Base-by-base conservation (phyloP, 306 rosid genomes). In the Alnus rubra region DNA sequence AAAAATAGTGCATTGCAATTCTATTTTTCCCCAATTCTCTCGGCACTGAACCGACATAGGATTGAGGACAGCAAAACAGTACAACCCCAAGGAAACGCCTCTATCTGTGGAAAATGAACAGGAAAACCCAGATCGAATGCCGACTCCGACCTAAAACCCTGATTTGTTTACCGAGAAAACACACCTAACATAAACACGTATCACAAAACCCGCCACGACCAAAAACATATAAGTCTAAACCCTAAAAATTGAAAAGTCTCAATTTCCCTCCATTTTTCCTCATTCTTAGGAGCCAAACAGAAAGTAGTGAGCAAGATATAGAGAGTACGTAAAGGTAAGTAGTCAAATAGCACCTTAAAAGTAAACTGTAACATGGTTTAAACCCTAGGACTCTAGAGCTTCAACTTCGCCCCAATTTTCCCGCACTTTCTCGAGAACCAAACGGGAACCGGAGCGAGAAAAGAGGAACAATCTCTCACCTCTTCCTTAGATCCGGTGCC, bases 401-500 rank as follows among this genome's bases (percentile, higher is more conserved):
- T 54, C 19, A 72, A 75, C n/a, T 33, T 70, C 71, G 31, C 55
- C 18, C 4, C 37, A 19, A 78, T 59, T 65, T n/a, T 7, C 30
- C 7, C 28, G 23, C 52, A 78, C 48, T 73, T 19, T 10, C 30
- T 33, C 28, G 30, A n/a, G 31, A 75, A 72, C 13, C 37, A 39
- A 70, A 78, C 44, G 74, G 37, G 37, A 7, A 67, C 42, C 8
- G 30, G 5, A 19, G 37, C 48, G 18, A 60, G 16, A 42, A 49
- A 3, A 58, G 53, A 76, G 62, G 39, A 13, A 47, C 37, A 72
- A 74, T 30, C 58, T 18, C 81, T 79, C 56, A 90, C 99, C 97
- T 96, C 97, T 82, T 88, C 93, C 83, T 93, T 96, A 93, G 99
- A 96, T 96, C 98, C 99, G 78, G 99, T 96, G 84, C 99, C 99